Evolutionary conservation across 768 basidiomycete species (phyloP).

Genomic region (Panus rudis): DNA sequence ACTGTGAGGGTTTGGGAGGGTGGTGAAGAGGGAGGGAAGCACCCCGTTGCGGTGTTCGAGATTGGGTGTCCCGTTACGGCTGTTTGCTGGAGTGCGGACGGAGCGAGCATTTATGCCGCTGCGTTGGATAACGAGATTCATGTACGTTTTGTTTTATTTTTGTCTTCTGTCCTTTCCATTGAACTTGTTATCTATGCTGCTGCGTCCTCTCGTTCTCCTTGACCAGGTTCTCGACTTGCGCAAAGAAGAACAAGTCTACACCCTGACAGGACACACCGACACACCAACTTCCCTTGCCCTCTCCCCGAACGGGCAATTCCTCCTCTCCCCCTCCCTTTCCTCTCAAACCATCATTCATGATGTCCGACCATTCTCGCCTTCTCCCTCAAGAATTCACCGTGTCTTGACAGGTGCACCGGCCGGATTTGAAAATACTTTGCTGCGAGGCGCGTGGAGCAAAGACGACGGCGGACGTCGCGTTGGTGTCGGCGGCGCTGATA

Average conservation of each 20-base stretch:
- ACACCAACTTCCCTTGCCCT: constrained; percentile 91
- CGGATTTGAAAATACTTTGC: constrained; percentile 85
- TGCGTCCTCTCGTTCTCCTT: not conserved
- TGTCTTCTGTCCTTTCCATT: constrained; percentile 4
- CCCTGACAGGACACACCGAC: constrained; percentile 80
- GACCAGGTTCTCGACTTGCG: constrained; percentile 85
- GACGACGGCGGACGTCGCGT: constrained; percentile 77
- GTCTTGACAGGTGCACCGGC: constrained; percentile 79
- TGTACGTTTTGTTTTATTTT: constrained; percentile 39
- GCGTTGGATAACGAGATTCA: constrained; percentile 96
- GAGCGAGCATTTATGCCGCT: constrained; percentile 81
- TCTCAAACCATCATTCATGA: constrained; percentile 88
- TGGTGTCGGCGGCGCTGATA: constrained; percentile 85
- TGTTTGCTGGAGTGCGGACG: constrained; percentile 91
- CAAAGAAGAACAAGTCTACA: constrained; percentile 73
- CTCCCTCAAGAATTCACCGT: constrained; percentile 75
- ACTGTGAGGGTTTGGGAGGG: constrained; percentile 91
- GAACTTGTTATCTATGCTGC: constrained; percentile 6
- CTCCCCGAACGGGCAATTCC: constrained; percentile 81
- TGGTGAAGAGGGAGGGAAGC: constrained; percentile 64
- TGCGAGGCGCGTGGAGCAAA: constrained; percentile 84
- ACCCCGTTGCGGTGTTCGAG: constrained; percentile 73
- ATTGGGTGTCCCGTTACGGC: constrained; percentile 87
- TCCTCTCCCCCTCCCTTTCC: constrained; percentile 88
- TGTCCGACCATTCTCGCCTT: constrained; percentile 88